These are phyloP conservation scores for Wolfiporia cocos DNA, from an alignment of 1,284 basidiomycete species.

Conservation along the genomic window DNA sequence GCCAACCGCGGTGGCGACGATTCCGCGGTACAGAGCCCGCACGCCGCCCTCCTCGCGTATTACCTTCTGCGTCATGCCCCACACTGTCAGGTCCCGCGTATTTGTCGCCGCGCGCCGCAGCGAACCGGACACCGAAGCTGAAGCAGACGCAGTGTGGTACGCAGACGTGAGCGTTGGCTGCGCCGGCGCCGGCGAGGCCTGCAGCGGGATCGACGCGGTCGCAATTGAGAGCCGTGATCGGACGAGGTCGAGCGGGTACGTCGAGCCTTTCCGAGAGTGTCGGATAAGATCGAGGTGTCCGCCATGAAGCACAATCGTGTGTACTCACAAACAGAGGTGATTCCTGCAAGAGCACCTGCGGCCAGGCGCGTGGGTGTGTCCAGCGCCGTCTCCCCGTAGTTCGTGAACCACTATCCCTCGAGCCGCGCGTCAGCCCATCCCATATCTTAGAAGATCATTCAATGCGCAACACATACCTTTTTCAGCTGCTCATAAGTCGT, in stretches of 20 bases:
- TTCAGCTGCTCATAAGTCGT: constrained; percentile 89
- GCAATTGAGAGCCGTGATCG: constrained; percentile 91
- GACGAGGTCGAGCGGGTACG: constrained; percentile 92
- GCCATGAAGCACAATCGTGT: no score
- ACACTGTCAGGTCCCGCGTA: constrained; percentile 67
- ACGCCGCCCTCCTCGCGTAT: constrained; percentile 89
- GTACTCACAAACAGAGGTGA: constrained; percentile 59
- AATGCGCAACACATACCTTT: constrained; percentile 41
- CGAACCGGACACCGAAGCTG: constrained; percentile 18
- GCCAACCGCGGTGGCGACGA: constrained; percentile 84
- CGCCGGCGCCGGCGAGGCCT: constrained; percentile 18
- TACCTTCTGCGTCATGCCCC: constrained; percentile 87
- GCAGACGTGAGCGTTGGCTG: constrained; percentile 38
- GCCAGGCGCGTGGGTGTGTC: constrained; percentile 80
- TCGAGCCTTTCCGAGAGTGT: constrained; percentile 50
- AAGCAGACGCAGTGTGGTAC: constrained; percentile 44
- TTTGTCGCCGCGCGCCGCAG: constrained; percentile 37
- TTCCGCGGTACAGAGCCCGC: constrained; percentile 81
- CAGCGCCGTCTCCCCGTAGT: constrained; percentile 61
- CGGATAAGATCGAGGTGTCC: no score
- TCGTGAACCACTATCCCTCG: constrained; percentile 56
- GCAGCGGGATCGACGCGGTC: constrained; percentile 62
- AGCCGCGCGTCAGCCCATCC: constrained; percentile 13
- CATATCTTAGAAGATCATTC: background rate
- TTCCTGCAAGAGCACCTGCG: constrained; percentile 86